Evolutionary conservation across 2,329 filamentous ascomycete genomes (phyloP).

Genomic region (Fusarium avenaceum): DNA sequence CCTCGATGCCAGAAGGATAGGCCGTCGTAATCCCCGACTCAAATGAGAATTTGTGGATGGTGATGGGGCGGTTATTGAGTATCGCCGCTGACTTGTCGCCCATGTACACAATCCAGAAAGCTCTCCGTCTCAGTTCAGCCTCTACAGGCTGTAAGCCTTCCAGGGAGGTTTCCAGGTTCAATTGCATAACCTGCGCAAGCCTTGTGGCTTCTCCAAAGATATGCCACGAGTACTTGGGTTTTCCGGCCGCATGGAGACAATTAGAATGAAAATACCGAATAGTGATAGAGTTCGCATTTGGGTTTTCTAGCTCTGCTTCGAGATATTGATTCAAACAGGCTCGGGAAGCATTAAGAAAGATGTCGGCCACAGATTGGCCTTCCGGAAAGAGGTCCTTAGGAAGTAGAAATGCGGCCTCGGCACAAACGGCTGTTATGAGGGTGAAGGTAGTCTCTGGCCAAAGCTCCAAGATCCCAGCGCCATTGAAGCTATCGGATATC

Average conservation of each 20-base stretch:
- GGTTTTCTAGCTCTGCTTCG: conserved; percentile 58
- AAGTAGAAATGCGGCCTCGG: conserved; percentile 57
- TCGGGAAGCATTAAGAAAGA: conserved; percentile 58
- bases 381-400: conserved; percentile 57
- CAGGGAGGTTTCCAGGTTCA: conserved; percentile 57
- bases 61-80: conserved; percentile 59
- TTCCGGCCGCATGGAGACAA: conserved; percentile 59
- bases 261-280: conserved; percentile 63
- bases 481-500: conserved; percentile 20
- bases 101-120: conserved; percentile 58
- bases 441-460: conserved; percentile 58
- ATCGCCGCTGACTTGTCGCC: conserved; percentile 58
- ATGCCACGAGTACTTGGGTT: conserved; percentile 60
- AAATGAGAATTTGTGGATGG: conserved; percentile 60
- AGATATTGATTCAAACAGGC: conserved; percentile 56
- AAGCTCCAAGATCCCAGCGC: conserved; percentile 41
- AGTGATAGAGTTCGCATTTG: conserved; percentile 58
- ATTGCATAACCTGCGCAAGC: conserved; percentile 59
- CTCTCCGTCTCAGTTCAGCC: conserved; percentile 54
- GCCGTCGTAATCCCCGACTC: conserved; percentile 56
- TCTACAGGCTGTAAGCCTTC: conserved; percentile 55
- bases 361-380: conserved; percentile 54
- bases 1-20: conserved; percentile 52
- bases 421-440: conserved; percentile 60
- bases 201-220: conserved; percentile 60